Conservation (phyloP, 495 filamentous ascomycete species). For the Massariosphaeria phaeospora region DNA sequence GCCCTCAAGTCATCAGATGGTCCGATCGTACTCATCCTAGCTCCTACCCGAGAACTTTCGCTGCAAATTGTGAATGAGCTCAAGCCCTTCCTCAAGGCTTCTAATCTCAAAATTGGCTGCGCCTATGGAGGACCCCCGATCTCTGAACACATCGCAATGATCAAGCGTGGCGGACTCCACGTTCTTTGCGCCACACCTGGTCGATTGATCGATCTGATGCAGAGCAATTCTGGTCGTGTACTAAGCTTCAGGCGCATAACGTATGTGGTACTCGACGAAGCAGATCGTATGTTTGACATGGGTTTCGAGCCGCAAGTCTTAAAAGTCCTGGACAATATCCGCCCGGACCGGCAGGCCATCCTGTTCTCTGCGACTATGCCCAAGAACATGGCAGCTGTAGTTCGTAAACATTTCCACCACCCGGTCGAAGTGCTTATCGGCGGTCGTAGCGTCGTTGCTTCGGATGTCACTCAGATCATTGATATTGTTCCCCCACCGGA, state of each 20-base stretch:
- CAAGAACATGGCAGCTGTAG: conserved; percentile 84
- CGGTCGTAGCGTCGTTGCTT: conserved; percentile 83
- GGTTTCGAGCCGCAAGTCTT: conserved; percentile 97
- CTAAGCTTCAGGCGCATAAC: conserved; percentile 85
- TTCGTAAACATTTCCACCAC: conserved; percentile 77
- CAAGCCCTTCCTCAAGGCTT: conserved; percentile 85
- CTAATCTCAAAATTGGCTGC: conserved; percentile 85
- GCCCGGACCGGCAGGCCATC: conserved; percentile 87
- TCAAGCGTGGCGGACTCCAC: conserved; percentile 84
- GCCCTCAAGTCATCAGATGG: conserved; percentile 81
- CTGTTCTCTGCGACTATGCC: conserved; percentile 97
- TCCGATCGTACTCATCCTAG: conserved; percentile 82
- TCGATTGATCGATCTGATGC: conserved; percentile 92
- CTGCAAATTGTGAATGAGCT: conserved; percentile 93
- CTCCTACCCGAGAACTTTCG: conserved; percentile 90
- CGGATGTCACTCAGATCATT: conserved; percentile 91
- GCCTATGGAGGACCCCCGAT: conserved; percentile 95
- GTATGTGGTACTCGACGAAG: conserved; percentile 93
- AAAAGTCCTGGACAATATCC: conserved; percentile 88
- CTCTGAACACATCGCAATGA: conserved; percentile 93
- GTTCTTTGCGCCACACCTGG: conserved; percentile 94
- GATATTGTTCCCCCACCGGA: conserved; percentile 67
- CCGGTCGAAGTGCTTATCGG: conserved; percentile 91
- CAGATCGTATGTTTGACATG: conserved; percentile 99
- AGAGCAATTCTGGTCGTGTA: conserved; percentile 86